These are phyloP conservation scores for Nothophaeocryptopus gaeumannii DNA, from an alignment of 2,329 filamentous ascomycete species.

Conservation along the genomic window DNA sequence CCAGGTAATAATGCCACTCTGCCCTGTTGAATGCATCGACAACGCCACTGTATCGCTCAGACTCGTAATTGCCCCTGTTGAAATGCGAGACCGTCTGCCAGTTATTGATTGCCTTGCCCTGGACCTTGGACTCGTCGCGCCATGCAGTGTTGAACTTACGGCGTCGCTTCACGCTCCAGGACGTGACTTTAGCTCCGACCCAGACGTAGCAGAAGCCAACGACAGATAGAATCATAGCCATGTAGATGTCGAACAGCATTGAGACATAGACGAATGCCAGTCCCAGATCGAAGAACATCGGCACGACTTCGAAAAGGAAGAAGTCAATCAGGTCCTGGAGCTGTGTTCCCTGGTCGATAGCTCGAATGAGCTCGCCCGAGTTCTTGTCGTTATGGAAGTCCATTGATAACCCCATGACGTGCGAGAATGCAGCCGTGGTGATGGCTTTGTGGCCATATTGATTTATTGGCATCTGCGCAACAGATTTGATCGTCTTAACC, in stretches of 20 bases:
- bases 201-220: constrained; percentile 54
- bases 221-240: constrained; percentile 50
- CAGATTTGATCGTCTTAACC: constrained; percentile 49
- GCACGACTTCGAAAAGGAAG: constrained; percentile 58
- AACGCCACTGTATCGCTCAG: constrained; percentile 46
- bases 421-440: constrained; percentile 60
- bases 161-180: constrained; percentile 36
- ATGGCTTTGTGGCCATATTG: constrained; percentile 59
- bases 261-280: constrained; percentile 62
- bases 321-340: constrained; percentile 60
- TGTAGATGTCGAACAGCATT: constrained; percentile 61
- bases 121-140: constrained; percentile 51
- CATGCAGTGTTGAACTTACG: constrained; percentile 33
- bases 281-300: constrained; percentile 61
- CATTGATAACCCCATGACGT: constrained; percentile 67
- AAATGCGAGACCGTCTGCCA: constrained; percentile 62
- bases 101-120: constrained; percentile 58
- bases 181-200: constrained; percentile 45
- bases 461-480: constrained; percentile 55
- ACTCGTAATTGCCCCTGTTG: constrained; percentile 56
- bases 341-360: constrained; percentile 61
- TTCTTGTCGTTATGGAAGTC: constrained; percentile 67
- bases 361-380: constrained; percentile 62
- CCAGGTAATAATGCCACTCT: constrained; percentile 29
- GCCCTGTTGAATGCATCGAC: constrained; percentile 38